phyloP scores from a whole-genome alignment of 2,329 filamentous ascomycete genomes.

The Talaromyces funiculosus region DNA sequence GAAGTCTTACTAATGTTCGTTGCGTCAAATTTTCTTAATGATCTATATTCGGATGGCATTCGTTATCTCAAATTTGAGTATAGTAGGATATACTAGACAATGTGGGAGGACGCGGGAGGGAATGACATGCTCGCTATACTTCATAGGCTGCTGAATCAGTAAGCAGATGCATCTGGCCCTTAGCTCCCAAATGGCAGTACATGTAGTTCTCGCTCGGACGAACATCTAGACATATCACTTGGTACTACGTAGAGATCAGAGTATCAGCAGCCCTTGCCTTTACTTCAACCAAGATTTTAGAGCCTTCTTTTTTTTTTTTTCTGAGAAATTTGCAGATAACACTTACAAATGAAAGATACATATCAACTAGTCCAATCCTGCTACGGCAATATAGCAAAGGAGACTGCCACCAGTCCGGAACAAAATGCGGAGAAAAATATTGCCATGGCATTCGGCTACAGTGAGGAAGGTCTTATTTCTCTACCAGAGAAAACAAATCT shows the following conservation, averaged over 20 bases:
- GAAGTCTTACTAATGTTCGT: neutral
- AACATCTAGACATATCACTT: neutral
- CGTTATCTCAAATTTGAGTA: neutral
- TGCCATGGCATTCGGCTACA: conserved; percentile 51
- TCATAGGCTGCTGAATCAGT: neutral
- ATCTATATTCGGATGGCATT: neutral
- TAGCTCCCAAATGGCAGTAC: neutral
- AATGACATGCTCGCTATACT: neutral
- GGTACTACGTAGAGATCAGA: neutral
- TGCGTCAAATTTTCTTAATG: neutral
- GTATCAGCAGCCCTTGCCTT: neutral
- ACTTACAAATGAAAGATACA: conserved; percentile 2
- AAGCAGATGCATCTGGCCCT: neutral
- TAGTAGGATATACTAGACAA: neutral
- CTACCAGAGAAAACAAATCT: conserved; percentile 48
- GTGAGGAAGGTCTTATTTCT: conserved; percentile 42
- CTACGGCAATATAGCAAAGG: conserved; percentile 12
- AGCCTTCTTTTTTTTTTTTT: neutral
- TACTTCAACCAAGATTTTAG: neutral
- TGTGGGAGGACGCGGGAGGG: neutral
- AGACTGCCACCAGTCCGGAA: conserved; percentile 25
- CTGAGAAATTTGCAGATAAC: neutral
- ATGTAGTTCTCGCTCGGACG: neutral
- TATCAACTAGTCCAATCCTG: neutral
- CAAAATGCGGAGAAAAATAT: conserved; percentile 37